Evolutionary conservation across 2,329 filamentous ascomycete species (phyloP).

Genomic region (Chaetothyriales sp.): DNA sequence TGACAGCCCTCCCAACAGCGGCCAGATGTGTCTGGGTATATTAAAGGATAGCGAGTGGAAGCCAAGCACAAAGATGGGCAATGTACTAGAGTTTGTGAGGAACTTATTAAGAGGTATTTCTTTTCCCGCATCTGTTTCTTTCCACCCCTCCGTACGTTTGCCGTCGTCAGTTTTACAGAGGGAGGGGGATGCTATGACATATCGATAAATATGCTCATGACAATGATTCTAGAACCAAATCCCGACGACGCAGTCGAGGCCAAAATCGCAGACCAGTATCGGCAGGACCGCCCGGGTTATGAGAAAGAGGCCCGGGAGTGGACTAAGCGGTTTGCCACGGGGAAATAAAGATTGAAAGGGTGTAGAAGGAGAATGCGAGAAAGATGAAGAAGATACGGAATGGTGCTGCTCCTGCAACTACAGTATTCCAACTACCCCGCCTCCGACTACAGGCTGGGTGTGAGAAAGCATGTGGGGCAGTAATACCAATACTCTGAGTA

Average conservation of each 20-base stretch:
- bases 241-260: constrained; percentile 81
- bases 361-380: no score
- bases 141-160: neutral
- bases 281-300: constrained; percentile 52
- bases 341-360: constrained; percentile 18
- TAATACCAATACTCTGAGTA: no score
- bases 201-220: neutral
- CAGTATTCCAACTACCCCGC: no score
- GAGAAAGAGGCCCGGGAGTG: constrained; percentile 63
- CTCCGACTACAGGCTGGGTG: no score
- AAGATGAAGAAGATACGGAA: no score
- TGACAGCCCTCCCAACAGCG: constrained; percentile 36
- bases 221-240: constrained; percentile 50
- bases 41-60: constrained; percentile 86
- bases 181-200: no score
- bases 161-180: neutral
- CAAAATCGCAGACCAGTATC: constrained; percentile 73
- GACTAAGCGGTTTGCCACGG: constrained; percentile 57
- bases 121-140: neutral
- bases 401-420: no score
- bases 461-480: no score
- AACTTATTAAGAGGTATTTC: constrained; percentile 43
- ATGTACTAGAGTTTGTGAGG: constrained; percentile 64
- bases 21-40: constrained; percentile 72
- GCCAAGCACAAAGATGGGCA: constrained; percentile 61